Evolutionary conservation across 1,284 basidiomycete genomes (phyloP).

Genomic region (Takashimella tepidaria): DNA sequence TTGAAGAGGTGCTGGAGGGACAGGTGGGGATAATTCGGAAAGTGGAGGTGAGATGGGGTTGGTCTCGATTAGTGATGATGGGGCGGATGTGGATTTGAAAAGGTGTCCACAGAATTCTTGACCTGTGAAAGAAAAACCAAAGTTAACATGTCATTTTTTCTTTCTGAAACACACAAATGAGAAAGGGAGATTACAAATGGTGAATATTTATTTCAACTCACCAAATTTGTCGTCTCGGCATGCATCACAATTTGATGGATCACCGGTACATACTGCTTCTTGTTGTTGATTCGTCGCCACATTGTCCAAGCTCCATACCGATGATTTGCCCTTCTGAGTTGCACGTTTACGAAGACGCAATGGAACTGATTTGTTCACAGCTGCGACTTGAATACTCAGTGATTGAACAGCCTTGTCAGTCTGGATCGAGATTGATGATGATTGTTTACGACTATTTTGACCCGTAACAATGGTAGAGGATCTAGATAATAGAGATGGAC

Average conservation of each 20-base stretch:
- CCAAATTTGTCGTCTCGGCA: conserved; percentile 46
- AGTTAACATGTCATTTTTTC: background rate
- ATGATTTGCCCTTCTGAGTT: conserved; percentile 13
- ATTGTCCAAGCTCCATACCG: conserved; percentile 33
- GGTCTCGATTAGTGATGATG: conserved; percentile 32
- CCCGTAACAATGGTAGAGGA: no score
- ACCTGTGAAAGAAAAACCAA: conserved; percentile 46
- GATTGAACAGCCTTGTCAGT: no score
- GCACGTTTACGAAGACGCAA: conserved; percentile 12
- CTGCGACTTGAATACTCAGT: conserved; percentile 1
- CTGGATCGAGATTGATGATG: no score
- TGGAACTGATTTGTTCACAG: conserved; percentile 13
- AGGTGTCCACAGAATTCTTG: conserved; percentile 78
- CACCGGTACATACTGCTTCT: conserved; percentile 45
- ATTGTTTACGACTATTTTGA: background rate
- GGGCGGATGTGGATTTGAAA: conserved; percentile 49
- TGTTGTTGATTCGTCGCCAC: conserved; percentile 8
- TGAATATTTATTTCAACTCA: no score
- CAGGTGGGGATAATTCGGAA: conserved; percentile 24
- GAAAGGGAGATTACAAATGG: no score
- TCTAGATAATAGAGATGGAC: background rate
- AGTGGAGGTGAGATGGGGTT: conserved; percentile 28
- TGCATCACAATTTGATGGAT: conserved; percentile 47
- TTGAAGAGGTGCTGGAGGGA: conserved; percentile 24
- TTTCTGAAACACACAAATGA: background rate